These are phyloP conservation scores for Pistacia vera DNA, from an alignment of 345 rosid genomes.

Conservation along the genomic window DNA sequence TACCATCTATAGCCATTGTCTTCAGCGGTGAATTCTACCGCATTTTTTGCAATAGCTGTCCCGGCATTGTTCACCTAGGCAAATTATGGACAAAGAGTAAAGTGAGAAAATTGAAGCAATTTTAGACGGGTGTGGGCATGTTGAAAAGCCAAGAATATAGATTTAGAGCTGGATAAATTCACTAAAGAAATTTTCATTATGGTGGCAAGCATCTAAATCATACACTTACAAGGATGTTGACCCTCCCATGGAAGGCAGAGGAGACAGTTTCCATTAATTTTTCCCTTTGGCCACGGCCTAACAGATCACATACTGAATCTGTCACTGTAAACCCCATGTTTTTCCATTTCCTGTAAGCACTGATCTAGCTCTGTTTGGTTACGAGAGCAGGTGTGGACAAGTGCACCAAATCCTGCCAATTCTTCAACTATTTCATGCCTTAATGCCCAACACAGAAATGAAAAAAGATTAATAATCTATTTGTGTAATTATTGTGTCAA, in stretches of 20 bases:
- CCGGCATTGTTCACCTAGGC: conserved; percentile 55
- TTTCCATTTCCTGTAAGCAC: conserved; percentile 18
- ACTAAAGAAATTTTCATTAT: too few species aligned
- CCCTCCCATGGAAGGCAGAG: conserved; percentile 19
- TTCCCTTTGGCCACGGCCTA: not conserved
- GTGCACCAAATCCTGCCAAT: conserved; percentile 8
- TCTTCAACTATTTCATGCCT: conserved; percentile 10
- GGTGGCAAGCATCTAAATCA: too few species aligned
- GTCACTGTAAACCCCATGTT: conserved; percentile 22
- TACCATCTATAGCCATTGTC: conserved; percentile 32
- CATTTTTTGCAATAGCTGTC: conserved; percentile 33
- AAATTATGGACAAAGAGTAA: not conserved
- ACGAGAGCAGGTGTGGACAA: not conserved
- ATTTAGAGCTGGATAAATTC: too few species aligned
- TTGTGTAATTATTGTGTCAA: too few species aligned
- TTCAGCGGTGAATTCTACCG: conserved; percentile 27
- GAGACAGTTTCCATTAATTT: conserved; percentile 20
- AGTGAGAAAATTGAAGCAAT: too few species aligned
- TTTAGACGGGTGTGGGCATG: too few species aligned
- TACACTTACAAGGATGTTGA: conserved; percentile 31
- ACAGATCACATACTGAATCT: conserved; percentile 22
- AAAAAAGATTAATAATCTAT: not conserved
- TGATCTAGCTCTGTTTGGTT: conserved; percentile 9
- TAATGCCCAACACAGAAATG: not conserved
- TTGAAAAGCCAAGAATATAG: not conserved